Percentiles rank a stretch among this genome's conserved stretches.
These are phyloP conservation scores for Penicillium paxilli DNA, from an alignment of 495 filamentous ascomycete species.

Conservation along the genomic window DNA sequence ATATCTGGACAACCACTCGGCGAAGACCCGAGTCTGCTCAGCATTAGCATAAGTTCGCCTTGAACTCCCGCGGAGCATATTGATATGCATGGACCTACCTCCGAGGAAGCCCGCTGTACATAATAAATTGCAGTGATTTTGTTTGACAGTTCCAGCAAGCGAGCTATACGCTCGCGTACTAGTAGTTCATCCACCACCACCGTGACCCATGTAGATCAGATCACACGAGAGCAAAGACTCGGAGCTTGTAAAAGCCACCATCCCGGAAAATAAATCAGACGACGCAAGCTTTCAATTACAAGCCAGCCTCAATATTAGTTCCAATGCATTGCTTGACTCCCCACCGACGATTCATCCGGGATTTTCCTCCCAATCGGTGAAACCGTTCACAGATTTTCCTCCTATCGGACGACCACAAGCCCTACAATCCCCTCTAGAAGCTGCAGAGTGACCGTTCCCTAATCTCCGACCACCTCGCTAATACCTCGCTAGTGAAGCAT, in stretches of 20 bases:
- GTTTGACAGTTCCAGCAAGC: neutral
- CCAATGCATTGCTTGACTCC: neutral
- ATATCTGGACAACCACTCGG: too few species aligned
- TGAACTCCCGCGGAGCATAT: neutral
- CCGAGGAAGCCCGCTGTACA: conserved; percentile 23
- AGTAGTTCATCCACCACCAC: too few species aligned
- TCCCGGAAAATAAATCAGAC: too few species aligned
- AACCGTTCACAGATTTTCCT: conserved; percentile 27
- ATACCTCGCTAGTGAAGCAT: too few species aligned
- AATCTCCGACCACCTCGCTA: conserved; percentile 13
- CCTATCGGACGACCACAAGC: conserved; percentile 28
- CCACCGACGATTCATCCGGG: conserved; percentile 14
- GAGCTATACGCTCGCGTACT: too few species aligned
- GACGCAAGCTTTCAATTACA: neutral
- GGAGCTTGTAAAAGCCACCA: too few species aligned
- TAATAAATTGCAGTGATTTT: conserved; percentile 25
- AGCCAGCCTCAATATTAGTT: neutral
- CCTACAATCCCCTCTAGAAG: neutral
- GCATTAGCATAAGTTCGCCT: neutral
- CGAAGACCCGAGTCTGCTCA: neutral
- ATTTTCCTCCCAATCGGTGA: conserved; percentile 41
- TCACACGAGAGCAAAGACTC: too few species aligned
- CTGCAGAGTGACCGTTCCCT: neutral
- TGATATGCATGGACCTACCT: neutral
- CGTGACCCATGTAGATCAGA: too few species aligned